phyloP scores from a whole-genome alignment of 2,329 filamentous ascomycete species.

The Xylariaceae sp. region DNA sequence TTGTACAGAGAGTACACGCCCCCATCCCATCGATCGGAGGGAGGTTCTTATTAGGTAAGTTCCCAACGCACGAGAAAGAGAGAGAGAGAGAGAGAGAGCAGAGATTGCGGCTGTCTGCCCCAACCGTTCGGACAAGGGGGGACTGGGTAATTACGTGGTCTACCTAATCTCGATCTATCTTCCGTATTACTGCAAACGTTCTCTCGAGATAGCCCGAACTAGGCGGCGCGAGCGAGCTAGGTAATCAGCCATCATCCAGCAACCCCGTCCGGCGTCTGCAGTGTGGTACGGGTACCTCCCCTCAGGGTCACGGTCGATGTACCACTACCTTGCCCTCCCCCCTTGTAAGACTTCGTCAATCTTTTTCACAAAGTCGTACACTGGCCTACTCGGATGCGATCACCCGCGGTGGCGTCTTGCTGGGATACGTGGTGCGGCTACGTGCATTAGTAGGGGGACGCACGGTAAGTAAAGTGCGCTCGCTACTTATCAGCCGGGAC shows the following conservation, averaged over 20 bases:
- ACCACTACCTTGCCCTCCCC: not conserved
- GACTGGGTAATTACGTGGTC: no score
- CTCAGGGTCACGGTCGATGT: not conserved
- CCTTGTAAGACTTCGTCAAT: slow-evolving; percentile 14
- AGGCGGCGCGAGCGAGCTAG: no score
- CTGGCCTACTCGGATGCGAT: slow-evolving; percentile 14
- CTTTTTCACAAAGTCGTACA: slow-evolving; percentile 9
- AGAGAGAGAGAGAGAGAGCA: no score
- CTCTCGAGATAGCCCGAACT: no score
- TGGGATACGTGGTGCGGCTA: slow-evolving; percentile 25
- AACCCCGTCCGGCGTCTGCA: no score
- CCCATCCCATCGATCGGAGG: not conserved
- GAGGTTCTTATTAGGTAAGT: not conserved
- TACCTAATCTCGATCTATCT: no score
- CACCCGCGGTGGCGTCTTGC: slow-evolving; percentile 20
- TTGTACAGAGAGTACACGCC: not conserved
- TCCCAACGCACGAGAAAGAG: not conserved
- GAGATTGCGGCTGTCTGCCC: not conserved
- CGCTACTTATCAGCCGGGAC: not conserved
- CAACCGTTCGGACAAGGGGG: not conserved
- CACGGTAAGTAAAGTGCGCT: slow-evolving; percentile 3
- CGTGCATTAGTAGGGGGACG: slow-evolving; percentile 19
- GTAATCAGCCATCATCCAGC: no score
- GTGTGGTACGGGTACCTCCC: no score
- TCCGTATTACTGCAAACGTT: no score